Evolutionary conservation across 805 yeast species (phyloP).

Genomic region (Teunomyces tritomae): DNA sequence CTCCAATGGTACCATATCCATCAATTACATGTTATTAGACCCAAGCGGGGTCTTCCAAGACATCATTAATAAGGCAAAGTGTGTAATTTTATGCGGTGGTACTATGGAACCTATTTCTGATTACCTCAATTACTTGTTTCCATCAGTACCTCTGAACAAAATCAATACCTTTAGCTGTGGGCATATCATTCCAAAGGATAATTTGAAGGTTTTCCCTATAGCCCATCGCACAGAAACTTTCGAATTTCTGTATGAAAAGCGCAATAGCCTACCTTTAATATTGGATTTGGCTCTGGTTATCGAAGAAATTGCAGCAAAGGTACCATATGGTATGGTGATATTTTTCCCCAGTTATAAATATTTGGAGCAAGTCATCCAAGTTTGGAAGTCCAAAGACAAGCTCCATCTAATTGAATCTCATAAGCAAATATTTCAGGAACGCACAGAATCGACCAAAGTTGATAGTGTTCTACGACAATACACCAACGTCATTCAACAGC

Average conservation of each 20-base stretch:
- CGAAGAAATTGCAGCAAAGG: conserved; percentile 34
- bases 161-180: conserved; percentile 68
- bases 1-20: conserved; percentile 22
- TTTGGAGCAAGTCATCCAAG: conserved; percentile 45
- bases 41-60: conserved; percentile 71
- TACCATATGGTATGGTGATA: conserved; percentile 76
- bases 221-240: conserved; percentile 28
- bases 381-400: conserved; percentile 50
- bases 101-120: conserved; percentile 91
- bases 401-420: conserved; percentile 22
- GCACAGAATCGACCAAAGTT: conserved; percentile 39
- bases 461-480: conserved; percentile 52
- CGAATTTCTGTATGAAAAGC: conserved; percentile 67
- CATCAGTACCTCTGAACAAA: conserved; percentile 39
- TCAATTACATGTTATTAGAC: conserved; percentile 75
- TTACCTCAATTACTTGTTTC: conserved; percentile 62
- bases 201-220: conserved; percentile 61
- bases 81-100: conserved; percentile 87
- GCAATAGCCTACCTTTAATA: conserved; percentile 49
- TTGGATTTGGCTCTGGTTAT: conserved; percentile 50
- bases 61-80: conserved; percentile 59
- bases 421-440: conserved; percentile 59
- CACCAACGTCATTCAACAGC: conserved; percentile 35
- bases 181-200: conserved; percentile 74
- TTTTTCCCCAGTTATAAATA: conserved; percentile 86